phyloP scores from a whole-genome alignment of 2,329 filamentous ascomycete genomes.

The Plectosphaerella sp. region DNA sequence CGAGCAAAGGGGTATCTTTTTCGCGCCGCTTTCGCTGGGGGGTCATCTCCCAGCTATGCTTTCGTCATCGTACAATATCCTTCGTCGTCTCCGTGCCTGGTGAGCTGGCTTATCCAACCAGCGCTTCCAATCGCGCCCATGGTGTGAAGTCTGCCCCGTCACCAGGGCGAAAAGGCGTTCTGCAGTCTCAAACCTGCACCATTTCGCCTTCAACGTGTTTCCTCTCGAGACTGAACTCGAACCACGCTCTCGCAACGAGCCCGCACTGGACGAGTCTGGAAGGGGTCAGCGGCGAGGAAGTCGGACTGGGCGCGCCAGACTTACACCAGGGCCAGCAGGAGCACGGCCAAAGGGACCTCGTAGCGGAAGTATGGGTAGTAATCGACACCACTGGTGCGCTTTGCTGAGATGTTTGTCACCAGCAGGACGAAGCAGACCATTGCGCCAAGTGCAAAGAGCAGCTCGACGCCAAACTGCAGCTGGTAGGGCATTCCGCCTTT shows the following conservation, averaged over 20 bases:
- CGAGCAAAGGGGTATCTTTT: background rate
- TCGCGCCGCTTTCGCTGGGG: background rate
- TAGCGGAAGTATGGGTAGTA: slow-evolving; percentile 13
- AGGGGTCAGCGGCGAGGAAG: background rate
- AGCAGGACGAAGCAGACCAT: slow-evolving; percentile 12
- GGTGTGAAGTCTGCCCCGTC: too few species aligned
- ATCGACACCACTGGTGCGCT: slow-evolving; percentile 7
- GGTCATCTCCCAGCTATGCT: background rate
- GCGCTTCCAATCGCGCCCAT: too few species aligned
- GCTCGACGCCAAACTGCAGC: slow-evolving; percentile 12
- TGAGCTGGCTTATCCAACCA: too few species aligned
- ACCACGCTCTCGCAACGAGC: slow-evolving; percentile 9
- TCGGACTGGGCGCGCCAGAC: background rate
- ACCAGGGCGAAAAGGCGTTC: too few species aligned
- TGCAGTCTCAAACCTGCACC: background rate
- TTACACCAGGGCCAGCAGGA: slow-evolving; percentile 11
- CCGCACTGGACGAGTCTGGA: slow-evolving; percentile 8
- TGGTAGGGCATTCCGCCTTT: slow-evolving; percentile 10
- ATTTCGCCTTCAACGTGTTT: slow-evolving; percentile 1
- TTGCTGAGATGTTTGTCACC: slow-evolving; percentile 9
- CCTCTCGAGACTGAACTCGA: slow-evolving; percentile 9
- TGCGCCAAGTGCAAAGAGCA: slow-evolving; percentile 11
- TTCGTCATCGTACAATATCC: too few species aligned
- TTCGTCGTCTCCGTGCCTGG: too few species aligned
- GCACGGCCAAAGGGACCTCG: slow-evolving; percentile 10